phyloP scores from a whole-genome alignment of 495 filamentous ascomycete species.

The Apiosordaria backusii region DNA sequence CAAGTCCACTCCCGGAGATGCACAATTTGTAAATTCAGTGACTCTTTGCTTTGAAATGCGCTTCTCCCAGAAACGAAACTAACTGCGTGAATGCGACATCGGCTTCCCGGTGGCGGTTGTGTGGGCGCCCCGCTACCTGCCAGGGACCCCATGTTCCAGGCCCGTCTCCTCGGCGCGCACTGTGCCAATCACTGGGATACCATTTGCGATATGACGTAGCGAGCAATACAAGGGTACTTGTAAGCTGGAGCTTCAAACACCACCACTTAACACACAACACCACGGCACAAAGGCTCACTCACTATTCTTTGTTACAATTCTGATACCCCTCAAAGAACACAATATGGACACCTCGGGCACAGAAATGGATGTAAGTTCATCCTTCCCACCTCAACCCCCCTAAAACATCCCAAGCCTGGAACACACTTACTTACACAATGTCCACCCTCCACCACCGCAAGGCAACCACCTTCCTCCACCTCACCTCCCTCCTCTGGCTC shows the following conservation, averaged over 20 bases:
- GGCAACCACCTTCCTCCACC: conserved; percentile 65
- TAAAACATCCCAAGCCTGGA: too few species aligned
- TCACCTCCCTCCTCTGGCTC: conserved; percentile 64
- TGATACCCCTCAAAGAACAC: background rate
- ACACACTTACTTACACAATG: conserved; percentile 2
- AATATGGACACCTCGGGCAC: background rate
- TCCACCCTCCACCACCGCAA: conserved; percentile 23
- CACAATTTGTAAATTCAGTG: conserved; percentile 10
- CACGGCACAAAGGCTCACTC: background rate
- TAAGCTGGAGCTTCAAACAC: background rate
- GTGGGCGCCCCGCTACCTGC: conserved; percentile 8
- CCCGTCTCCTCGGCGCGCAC: conserved; percentile 11
- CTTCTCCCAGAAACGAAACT: conserved; percentile 10
- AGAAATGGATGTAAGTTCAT: conserved; percentile 15
- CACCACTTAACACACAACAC: background rate
- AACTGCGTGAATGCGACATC: conserved; percentile 31
- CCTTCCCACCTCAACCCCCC: background rate
- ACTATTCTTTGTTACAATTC: background rate
- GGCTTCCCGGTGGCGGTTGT: conserved; percentile 24
- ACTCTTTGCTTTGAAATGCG: conserved; percentile 41
- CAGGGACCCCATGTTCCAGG: conserved; percentile 3
- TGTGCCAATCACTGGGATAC: conserved; percentile 14
- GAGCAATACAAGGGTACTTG: background rate
- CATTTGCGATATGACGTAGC: conserved; percentile 18
- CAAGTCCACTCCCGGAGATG: conserved; percentile 11